Conservation (phyloP, 2,329 filamentous ascomycete species). For the Dichotomopilus funicola region DNA sequence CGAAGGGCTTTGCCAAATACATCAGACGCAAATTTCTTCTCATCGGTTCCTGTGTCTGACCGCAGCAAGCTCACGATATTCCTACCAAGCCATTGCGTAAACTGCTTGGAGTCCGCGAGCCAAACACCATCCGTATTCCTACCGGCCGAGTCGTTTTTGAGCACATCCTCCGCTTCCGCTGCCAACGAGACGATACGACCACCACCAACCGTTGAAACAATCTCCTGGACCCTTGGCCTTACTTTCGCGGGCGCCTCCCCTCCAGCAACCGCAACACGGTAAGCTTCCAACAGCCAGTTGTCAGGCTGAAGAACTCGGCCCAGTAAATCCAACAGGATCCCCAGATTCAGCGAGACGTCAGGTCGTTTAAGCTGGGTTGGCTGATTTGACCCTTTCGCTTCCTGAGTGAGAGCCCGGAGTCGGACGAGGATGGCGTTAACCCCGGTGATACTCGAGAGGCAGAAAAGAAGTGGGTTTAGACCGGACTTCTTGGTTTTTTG, state of each 20-base stretch:
- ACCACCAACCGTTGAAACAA: constrained; percentile 41
- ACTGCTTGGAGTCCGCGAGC: constrained; percentile 58
- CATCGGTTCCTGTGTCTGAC: constrained; percentile 29
- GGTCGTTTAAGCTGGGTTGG: constrained; percentile 33
- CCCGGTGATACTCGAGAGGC: constrained; percentile 67
- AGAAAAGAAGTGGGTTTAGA: constrained; percentile 49
- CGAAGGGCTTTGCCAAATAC: constrained; percentile 56
- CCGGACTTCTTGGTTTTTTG: constrained; percentile 29
- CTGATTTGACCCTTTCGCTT: constrained; percentile 34
- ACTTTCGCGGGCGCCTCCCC: constrained; percentile 19
- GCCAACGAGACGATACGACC: constrained; percentile 45
- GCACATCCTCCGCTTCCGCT: constrained; percentile 49
- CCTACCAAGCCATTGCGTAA: constrained; percentile 63
- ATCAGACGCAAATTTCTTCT: constrained; percentile 38
- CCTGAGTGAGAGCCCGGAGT: constrained; percentile 54
- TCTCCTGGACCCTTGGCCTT: constrained; percentile 36
- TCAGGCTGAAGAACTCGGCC: constrained; percentile 36
- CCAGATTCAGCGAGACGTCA: constrained; percentile 39
- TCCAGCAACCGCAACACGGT: constrained; percentile 28
- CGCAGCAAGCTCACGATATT: constrained; percentile 48
- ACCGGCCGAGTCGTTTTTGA: constrained; percentile 33
- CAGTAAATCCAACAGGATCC: constrained; percentile 39
- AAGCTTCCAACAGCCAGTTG: constrained; percentile 32
- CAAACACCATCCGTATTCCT: constrained; percentile 38
- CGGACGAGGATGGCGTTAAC: constrained; percentile 71